These are phyloP conservation scores for Penicillium pancosmium DNA, from an alignment of 495 filamentous ascomycete species.

Conservation along the genomic window DNA sequence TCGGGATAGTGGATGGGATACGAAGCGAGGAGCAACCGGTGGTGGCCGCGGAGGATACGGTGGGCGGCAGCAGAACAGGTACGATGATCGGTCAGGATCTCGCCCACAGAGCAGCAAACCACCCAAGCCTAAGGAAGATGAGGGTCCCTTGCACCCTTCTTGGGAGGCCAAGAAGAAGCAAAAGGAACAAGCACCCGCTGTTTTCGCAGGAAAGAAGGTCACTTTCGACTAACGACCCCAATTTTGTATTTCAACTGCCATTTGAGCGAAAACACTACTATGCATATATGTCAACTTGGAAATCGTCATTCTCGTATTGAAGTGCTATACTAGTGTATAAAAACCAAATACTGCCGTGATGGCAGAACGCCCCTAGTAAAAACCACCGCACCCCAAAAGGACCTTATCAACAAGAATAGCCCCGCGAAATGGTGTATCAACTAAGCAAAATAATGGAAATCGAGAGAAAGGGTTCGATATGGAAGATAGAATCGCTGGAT, in stretches of 20 bases:
- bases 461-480: neutral
- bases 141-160: conserved; percentile 82
- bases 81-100: conserved; percentile 12
- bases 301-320: neutral
- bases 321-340: neutral
- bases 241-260: conserved; percentile 8
- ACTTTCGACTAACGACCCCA: conserved; percentile 69
- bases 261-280: neutral
- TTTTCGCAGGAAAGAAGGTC: conserved; percentile 87
- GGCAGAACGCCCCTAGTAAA: neutral
- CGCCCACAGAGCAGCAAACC: conserved; percentile 29
- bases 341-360: neutral
- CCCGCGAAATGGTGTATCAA: conserved; percentile 12
- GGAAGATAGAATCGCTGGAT: conserved; percentile 1
- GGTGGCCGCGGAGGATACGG: conserved; percentile 15
- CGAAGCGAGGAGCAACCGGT: conserved; percentile 43
- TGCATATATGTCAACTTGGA: neutral
- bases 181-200: conserved; percentile 68
- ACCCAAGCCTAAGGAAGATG: conserved; percentile 50
- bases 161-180: conserved; percentile 89
- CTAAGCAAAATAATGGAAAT: conserved; percentile 4
- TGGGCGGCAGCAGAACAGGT: conserved; percentile 12
- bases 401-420: conserved; percentile 2
- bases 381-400: neutral
- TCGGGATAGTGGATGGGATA: conserved; percentile 54